Conservation (phyloP, 495 filamentous ascomycete genomes). For the Tuber borchii region DNA sequence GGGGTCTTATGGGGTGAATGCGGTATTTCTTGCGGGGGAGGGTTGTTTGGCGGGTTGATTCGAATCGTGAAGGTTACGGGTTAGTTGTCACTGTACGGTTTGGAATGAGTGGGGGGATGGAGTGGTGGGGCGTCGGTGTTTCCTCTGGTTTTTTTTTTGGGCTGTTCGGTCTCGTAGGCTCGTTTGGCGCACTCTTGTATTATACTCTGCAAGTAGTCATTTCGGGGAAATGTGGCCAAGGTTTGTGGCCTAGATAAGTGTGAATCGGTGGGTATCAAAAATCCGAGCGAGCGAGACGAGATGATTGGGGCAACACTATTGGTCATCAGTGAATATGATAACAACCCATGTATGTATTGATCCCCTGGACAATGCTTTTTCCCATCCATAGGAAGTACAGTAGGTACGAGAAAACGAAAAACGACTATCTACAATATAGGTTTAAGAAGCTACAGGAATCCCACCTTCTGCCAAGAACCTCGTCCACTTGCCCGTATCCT, state of each 20-base stretch:
- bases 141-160: not conserved
- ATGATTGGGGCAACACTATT: not conserved
- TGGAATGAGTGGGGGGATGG: not conserved
- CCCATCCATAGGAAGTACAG: not conserved
- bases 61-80: no score
- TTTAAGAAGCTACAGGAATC: not conserved
- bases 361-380: not conserved
- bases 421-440: not conserved
- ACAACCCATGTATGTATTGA: not conserved
- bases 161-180: not conserved
- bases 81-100: not conserved
- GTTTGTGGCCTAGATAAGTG: not conserved
- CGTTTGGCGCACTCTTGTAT: not conserved
- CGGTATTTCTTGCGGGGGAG: no score
- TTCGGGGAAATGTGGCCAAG: not conserved
- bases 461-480: not conserved
- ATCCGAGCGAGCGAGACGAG: not conserved
- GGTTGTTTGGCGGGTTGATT: no score
- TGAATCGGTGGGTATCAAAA: not conserved
- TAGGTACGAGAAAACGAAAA: not conserved
- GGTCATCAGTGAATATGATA: not conserved
- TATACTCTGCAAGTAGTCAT: not conserved
- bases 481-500: slow-evolving; percentile 9
- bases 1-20: no score
- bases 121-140: not conserved